Conservation (phyloP, 2,329 filamentous ascomycete species). For the Aspergillus sp. region DNA sequence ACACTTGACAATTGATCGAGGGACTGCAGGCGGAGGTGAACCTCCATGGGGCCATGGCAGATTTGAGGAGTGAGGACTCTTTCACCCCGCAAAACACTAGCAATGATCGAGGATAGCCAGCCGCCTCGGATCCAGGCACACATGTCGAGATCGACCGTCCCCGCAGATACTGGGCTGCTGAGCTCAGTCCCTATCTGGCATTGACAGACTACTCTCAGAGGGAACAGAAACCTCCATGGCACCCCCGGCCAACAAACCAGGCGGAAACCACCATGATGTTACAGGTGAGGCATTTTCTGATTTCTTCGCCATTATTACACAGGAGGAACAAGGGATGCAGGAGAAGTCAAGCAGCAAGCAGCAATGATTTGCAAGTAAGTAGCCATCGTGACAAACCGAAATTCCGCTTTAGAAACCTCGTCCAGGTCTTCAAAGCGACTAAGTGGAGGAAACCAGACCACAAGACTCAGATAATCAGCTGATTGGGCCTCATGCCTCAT, state of each 20-base stretch:
- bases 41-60: not conserved
- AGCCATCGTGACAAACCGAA: slow-evolving; percentile 28
- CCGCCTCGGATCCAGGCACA: slow-evolving; percentile 20
- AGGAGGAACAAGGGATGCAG: slow-evolving; percentile 18
- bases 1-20: not conserved
- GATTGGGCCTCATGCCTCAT: slow-evolving; percentile 12
- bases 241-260: not conserved
- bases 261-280: not conserved
- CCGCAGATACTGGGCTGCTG: slow-evolving; percentile 13
- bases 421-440: slow-evolving; percentile 17
- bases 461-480: slow-evolving; percentile 19
- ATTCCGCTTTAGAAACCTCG: slow-evolving; percentile 15
- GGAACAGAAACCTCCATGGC: too few relatives aligned
- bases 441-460: slow-evolving; percentile 20
- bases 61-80: not conserved
- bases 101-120: slow-evolving; percentile 16
- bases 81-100: slow-evolving; percentile 22
- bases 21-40: not conserved
- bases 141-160: slow-evolving; percentile 22
- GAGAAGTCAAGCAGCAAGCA: slow-evolving; percentile 4
- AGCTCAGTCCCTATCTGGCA: slow-evolving; percentile 3
- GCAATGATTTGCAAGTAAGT: slow-evolving; percentile 24
- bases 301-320: slow-evolving; percentile 16
- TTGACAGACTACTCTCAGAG: not conserved
- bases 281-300: slow-evolving; percentile 22